These are phyloP conservation scores for Metschnikowia continentalis DNA, from an alignment of 805 yeast species.

Conservation along the genomic window DNA sequence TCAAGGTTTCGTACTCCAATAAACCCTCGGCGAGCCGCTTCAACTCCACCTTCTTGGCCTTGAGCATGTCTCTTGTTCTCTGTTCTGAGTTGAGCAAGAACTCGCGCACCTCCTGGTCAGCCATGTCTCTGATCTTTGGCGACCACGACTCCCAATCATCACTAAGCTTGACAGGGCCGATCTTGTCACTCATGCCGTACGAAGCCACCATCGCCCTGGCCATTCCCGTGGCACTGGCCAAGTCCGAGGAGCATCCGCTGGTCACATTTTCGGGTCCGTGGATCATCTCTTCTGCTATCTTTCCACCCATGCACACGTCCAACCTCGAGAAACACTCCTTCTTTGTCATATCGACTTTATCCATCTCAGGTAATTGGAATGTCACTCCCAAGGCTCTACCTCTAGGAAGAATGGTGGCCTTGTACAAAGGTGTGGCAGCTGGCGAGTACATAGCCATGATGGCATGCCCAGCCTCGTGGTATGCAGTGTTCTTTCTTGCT, in stretches of 20 bases:
- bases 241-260: slow-evolving; percentile 91
- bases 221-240: slow-evolving; percentile 81
- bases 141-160: slow-evolving; percentile 97
- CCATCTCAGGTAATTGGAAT: slow-evolving; percentile 97
- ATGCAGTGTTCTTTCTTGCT: slow-evolving; percentile 88
- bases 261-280: slow-evolving; percentile 92
- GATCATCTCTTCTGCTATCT: slow-evolving; percentile 90
- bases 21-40: slow-evolving; percentile 88
- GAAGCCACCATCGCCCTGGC: slow-evolving; percentile 97
- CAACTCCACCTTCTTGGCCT: slow-evolving; percentile 62
- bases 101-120: slow-evolving; percentile 86
- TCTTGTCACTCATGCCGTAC: slow-evolving; percentile 91
- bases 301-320: slow-evolving; percentile 99
- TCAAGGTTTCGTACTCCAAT: slow-evolving; percentile 91
- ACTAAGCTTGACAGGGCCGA: slow-evolving; percentile 87
- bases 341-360: slow-evolving; percentile 88
- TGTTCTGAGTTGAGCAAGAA: slow-evolving; percentile 71
- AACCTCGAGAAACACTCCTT: slow-evolving; percentile 85
- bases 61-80: slow-evolving; percentile 68
- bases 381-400: slow-evolving; percentile 97
- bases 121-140: slow-evolving; percentile 77
- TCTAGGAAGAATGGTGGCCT: slow-evolving; percentile 94
- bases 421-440: slow-evolving; percentile 92
- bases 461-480: slow-evolving; percentile 99
- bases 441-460: slow-evolving; percentile 93